Evolutionary conservation across 345 rosid species (phyloP), one percentile per base, ranked within the genome.

Genomic region (Arabis hirsuta): DNA sequence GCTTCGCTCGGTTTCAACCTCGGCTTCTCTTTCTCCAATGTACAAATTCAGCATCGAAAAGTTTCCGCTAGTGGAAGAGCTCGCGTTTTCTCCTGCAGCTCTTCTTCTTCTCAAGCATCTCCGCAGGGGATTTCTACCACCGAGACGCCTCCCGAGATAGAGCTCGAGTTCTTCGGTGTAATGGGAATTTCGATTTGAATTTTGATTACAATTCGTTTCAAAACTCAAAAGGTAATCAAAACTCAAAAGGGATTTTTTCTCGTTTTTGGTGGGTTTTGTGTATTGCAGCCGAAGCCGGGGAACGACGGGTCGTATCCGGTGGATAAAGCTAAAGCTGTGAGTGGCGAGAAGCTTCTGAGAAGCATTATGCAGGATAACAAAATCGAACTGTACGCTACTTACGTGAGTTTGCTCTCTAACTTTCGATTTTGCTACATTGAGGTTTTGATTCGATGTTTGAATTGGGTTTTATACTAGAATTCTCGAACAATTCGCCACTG

Each of bases 341-440:
- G 96, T 41, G 97, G 98, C 32, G 95, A 85, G 73, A 89, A 90
- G 87, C 82, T 89, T 38, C 69, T 90, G 81, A 84, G 91, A 82
- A 87, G 27, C 80, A 86, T 89, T 71, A 88, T 94, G 98, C 71
- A 32, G 48, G 98, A 94, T 38, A 84, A 84, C 77, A 89, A 86
- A 78, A 79, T 93, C 38, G 97, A 94, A 76, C 87, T 90, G 3
- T 94, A 94, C 70, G 97, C 94, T 36, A 51, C 95, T 19, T 86
- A 94, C 78, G 98, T 90, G 82, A 80, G 90, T 82, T 59, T 36
- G 39, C 39, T 36, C 29, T 27, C 39, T 34, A 34, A 34, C 38
- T 34, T 34, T 34, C 38, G 9, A 34, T 34, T 34, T 34, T 34
- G 39, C 39, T 36, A 14, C 26, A 42, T 55, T 48, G 24, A 12